Percentiles rank a stretch among this genome's conserved stretches.
These are phyloP conservation scores for Gardenia jasminoides DNA, from an alignment of 257 asterid genomes.

Conservation along the genomic window DNA sequence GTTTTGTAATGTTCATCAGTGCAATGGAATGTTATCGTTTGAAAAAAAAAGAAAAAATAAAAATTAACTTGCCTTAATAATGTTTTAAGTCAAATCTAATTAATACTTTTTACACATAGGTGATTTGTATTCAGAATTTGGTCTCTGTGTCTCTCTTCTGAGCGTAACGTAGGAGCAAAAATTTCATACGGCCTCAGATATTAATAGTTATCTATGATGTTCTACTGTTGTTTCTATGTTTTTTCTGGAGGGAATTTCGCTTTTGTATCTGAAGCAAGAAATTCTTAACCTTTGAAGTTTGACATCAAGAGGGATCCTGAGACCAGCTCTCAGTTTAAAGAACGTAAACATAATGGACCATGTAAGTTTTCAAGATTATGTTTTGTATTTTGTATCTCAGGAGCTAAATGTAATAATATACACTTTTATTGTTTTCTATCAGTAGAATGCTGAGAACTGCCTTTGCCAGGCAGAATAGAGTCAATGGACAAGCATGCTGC, in stretches of 20 bases:
- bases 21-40: too few relatives aligned
- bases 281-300: constrained; percentile 4
- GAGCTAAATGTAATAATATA: constrained; percentile 20
- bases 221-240: neutral
- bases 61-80: too few relatives aligned
- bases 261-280: neutral
- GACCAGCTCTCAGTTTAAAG: constrained; percentile 78
- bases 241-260: neutral
- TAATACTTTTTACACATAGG: neutral
- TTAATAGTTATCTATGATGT: neutral
- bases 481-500: constrained; percentile 63
- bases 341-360: constrained; percentile 53
- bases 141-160: neutral
- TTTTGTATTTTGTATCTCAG: neutral
- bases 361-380: constrained; percentile 48
- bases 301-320: constrained; percentile 78
- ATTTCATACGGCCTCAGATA: neutral
- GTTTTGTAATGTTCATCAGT: too few relatives aligned
- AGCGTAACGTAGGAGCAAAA: neutral
- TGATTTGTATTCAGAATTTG: neutral
- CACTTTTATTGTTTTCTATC: constrained; percentile 29
- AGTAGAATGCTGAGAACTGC: constrained; percentile 87
- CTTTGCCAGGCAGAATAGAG: constrained; percentile 81
- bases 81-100: neutral
- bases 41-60: too few relatives aligned